phyloP scores from a whole-genome alignment of 306 rosid genomes.

The Fragaria ananassa region DNA sequence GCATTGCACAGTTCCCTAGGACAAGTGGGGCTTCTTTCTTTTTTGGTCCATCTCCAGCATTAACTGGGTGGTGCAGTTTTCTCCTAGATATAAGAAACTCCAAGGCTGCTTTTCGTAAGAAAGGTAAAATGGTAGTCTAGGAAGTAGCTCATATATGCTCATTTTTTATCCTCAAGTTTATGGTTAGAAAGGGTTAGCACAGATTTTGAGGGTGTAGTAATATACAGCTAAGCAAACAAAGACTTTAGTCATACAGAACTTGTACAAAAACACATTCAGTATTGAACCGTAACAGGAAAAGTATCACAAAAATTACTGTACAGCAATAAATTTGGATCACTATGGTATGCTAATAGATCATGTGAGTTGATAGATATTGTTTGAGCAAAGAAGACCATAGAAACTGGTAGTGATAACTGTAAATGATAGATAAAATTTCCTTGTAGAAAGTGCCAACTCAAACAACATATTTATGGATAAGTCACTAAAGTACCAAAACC shows the following conservation, averaged over 20 bases:
- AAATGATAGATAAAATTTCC: background rate
- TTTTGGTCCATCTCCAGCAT: background rate
- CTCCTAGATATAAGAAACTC: background rate
- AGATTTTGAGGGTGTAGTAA: background rate
- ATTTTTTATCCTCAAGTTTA: background rate
- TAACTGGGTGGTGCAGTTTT: background rate
- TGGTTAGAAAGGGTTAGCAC: background rate
- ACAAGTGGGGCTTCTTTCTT: background rate
- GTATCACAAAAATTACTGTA: background rate
- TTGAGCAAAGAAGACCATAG: background rate
- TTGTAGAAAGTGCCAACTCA: background rate
- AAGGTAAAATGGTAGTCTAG: background rate
- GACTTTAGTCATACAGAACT: background rate
- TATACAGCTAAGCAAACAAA: background rate
- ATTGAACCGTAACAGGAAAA: background rate
- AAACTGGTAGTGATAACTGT: background rate
- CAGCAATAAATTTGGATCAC: background rate
- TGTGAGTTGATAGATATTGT: background rate
- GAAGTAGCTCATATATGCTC: background rate
- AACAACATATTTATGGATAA: background rate
- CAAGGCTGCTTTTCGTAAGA: background rate
- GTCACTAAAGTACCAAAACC: background rate
- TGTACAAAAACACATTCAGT: background rate
- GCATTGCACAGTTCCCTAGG: background rate
- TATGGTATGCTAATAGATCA: background rate